phyloP scores from a whole-genome alignment of 768 basidiomycete genomes.

The Candolleomyces eurysporus region DNA sequence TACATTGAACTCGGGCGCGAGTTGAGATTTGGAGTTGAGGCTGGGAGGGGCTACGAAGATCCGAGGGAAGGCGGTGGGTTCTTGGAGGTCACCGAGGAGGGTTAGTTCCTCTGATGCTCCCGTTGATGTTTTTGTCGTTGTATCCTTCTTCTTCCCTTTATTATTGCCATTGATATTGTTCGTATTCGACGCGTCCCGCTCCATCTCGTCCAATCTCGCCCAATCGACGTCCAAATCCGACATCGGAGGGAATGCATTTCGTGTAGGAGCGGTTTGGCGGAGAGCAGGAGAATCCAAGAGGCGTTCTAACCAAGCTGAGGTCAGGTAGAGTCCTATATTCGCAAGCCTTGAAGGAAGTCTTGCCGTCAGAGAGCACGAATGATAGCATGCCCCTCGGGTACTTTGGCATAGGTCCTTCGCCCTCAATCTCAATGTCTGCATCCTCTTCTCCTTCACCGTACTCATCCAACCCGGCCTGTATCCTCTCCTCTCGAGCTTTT shows the following conservation, averaged over 20 bases:
- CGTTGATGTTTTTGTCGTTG: no score
- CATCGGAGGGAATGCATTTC: not conserved
- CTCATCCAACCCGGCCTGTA: constrained; percentile 47
- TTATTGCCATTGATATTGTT: not conserved
- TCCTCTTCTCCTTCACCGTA: constrained; percentile 45
- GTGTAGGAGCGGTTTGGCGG: not conserved
- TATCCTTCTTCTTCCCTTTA: no score
- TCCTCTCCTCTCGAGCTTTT: constrained; percentile 60
- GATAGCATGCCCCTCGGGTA: constrained; percentile 81
- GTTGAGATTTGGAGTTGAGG: not conserved
- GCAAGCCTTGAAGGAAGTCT: constrained; percentile 63
- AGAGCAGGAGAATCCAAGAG: constrained; percentile 52
- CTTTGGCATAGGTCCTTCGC: constrained; percentile 74
- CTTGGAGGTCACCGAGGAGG: not conserved
- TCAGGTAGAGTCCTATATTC: constrained; percentile 71
- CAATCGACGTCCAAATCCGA: not conserved
- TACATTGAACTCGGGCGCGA: not conserved
- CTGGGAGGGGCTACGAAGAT: not conserved
- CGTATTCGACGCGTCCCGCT: not conserved
- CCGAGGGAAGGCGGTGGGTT: not conserved
- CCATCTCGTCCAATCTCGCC: not conserved
- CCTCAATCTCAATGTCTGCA: constrained; percentile 57
- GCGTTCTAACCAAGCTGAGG: constrained; percentile 71
- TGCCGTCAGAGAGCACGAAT: constrained; percentile 79
- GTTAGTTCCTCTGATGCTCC: not conserved